phyloP scores from a whole-genome alignment of 2,329 filamentous ascomycete species.

The Bipolaris cookei region DNA sequence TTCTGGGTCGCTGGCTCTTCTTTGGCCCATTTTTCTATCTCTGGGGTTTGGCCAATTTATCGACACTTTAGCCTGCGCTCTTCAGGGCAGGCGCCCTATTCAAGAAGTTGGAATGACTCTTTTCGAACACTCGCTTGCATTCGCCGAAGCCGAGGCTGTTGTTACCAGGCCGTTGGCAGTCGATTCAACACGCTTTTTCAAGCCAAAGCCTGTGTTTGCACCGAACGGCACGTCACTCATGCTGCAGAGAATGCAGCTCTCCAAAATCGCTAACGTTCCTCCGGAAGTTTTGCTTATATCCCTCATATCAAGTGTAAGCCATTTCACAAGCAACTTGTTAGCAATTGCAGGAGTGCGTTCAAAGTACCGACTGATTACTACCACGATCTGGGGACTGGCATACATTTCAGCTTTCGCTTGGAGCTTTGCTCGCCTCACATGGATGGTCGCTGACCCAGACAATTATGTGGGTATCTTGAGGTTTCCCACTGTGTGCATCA shows the following conservation, averaged over 20 bases:
- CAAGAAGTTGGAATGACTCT: slow-evolving; percentile 95
- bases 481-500: slow-evolving; percentile 92
- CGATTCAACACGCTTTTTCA: slow-evolving; percentile 63
- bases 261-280: slow-evolving; percentile 83
- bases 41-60: slow-evolving; percentile 80
- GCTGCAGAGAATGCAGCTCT: slow-evolving; percentile 65
- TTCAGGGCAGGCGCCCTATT: slow-evolving; percentile 79
- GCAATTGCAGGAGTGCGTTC: slow-evolving; percentile 82
- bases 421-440: slow-evolving; percentile 65
- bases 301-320: slow-evolving; percentile 86
- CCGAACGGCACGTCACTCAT: slow-evolving; percentile 54
- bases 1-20: slow-evolving; percentile 76
- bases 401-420: slow-evolving; percentile 87
- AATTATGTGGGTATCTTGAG: slow-evolving; percentile 72
- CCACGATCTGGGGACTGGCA: slow-evolving; percentile 85
- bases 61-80: slow-evolving; percentile 84
- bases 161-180: slow-evolving; percentile 80
- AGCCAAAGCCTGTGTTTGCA: slow-evolving; percentile 45
- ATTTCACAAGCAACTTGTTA: slow-evolving; percentile 81
- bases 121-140: slow-evolving; percentile 94
- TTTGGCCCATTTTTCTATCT: slow-evolving; percentile 77
- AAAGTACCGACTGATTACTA: slow-evolving; percentile 81
- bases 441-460: slow-evolving; percentile 47
- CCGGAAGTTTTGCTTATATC: slow-evolving; percentile 87
- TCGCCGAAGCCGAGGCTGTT: slow-evolving; percentile 91